Evolutionary conservation across 805 yeast genomes (phyloP).

Genomic region (Kluyveromyces aestuarii): DNA sequence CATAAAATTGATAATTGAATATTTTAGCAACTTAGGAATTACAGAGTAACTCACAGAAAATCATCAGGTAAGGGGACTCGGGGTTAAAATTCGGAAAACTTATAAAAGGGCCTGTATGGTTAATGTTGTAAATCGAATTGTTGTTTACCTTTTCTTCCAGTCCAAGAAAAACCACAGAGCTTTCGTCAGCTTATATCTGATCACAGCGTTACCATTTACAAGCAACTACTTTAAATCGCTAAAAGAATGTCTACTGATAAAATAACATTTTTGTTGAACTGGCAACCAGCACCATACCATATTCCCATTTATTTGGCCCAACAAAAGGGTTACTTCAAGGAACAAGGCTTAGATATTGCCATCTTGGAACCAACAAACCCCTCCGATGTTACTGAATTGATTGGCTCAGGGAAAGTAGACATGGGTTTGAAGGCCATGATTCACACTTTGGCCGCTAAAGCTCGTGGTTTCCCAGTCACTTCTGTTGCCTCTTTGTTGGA

Average conservation of each 20-base stretch:
- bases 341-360: conserved; percentile 42
- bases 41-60: too few relatives aligned
- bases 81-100: too few relatives aligned
- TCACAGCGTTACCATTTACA: too few relatives aligned
- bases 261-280: conserved; percentile 43
- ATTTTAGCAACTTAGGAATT: too few relatives aligned
- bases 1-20: too few relatives aligned
- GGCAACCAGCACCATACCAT: conserved; percentile 50
- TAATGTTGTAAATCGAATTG: too few relatives aligned
- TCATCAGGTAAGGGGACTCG: too few relatives aligned
- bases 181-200: too few relatives aligned
- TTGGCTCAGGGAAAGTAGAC: conserved; percentile 49
- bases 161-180: too few relatives aligned
- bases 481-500: conserved; percentile 46
- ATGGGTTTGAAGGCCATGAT: conserved; percentile 56
- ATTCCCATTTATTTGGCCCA: conserved; percentile 44
- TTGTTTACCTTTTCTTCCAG: too few relatives aligned
- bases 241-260: conserved; percentile 35
- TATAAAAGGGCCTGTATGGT: too few relatives aligned
- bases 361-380: conserved; percentile 49
- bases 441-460: conserved; percentile 51
- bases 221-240: not conserved
- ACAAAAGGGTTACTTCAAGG: conserved; percentile 40
- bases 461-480: conserved; percentile 49
- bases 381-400: conserved; percentile 47